A percentile compares a stretch with the other conserved stretches of the same genome.
Evolutionary conservation across 768 basidiomycete genomes (phyloP).

Genomic region (Xerocomellus amylosporus): DNA sequence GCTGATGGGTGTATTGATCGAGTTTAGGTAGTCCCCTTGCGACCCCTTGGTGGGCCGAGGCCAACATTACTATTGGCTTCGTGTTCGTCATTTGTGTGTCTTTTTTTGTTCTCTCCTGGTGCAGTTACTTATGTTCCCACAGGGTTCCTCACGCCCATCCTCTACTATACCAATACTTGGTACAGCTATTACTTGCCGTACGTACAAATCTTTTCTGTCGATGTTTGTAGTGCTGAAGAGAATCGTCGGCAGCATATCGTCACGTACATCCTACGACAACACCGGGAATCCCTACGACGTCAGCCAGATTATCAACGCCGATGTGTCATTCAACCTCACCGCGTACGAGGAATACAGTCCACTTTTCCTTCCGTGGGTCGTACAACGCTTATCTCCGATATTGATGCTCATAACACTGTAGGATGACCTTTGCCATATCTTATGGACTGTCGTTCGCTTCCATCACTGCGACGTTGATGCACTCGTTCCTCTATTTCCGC

Average conservation of each 20-base stretch:
- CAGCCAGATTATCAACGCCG: conserved; percentile 49
- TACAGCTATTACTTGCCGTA: conserved; percentile 55
- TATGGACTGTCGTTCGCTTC: conserved; percentile 84
- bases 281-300: conserved; percentile 58
- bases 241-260: conserved; percentile 46
- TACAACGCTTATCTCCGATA: background rate
- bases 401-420: conserved; percentile 5
- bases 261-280: conserved; percentile 66
- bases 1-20: background rate
- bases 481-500: conserved; percentile 72
- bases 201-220: conserved; percentile 13
- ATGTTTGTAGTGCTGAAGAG: background rate
- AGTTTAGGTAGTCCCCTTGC: conserved; percentile 51
- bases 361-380: conserved; percentile 49
- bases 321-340: conserved; percentile 52
- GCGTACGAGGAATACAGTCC: conserved; percentile 59
- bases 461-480: conserved; percentile 71
- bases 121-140: conserved; percentile 45
- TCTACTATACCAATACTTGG: conserved; percentile 72
- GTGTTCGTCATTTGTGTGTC: conserved; percentile 63
- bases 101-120: conserved; percentile 41
- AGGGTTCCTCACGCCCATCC: conserved; percentile 57
- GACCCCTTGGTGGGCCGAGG: conserved; percentile 82
- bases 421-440: conserved; percentile 67
- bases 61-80: conserved; percentile 62